Evolutionary conservation across 805 yeast species (phyloP).

Genomic region (Saccharomycodes ludwigii): DNA sequence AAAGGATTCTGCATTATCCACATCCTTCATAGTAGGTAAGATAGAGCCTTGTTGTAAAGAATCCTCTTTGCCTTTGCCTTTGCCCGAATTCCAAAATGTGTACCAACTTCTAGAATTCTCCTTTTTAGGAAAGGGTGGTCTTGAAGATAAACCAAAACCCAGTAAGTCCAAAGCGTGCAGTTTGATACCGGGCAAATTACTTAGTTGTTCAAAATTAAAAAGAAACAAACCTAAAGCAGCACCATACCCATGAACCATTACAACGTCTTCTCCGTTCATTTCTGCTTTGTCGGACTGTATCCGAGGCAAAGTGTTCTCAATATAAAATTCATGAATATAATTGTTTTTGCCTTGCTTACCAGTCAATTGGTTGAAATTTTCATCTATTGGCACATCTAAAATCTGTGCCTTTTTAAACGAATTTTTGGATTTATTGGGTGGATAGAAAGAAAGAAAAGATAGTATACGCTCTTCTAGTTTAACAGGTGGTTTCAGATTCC

Average conservation of each 20-base stretch:
- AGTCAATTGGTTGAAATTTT: too few relatives aligned
- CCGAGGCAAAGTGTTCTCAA: constrained; percentile 42
- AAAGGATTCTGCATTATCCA: constrained; percentile 21
- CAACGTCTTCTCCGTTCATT: constrained; percentile 2
- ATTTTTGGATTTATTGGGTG: constrained; percentile 38
- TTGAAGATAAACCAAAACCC: constrained; percentile 83
- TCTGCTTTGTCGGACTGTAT: constrained; percentile 11
- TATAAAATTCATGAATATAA: constrained; percentile 60
- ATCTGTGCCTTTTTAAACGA: constrained; percentile 31
- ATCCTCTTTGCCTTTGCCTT: constrained; percentile 62
- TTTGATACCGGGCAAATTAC: constrained; percentile 40
- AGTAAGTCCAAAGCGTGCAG: constrained; percentile 81
- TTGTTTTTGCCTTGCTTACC: constrained; percentile 21
- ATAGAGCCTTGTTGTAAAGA: constrained; percentile 31
- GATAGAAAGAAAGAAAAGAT: constrained; percentile 46
- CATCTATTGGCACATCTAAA: constrained; percentile 40
- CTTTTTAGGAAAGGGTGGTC: constrained; percentile 75
- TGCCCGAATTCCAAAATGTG: too few relatives aligned
- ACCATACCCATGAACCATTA: constrained; percentile 82
- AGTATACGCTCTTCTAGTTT: constrained; percentile 39
- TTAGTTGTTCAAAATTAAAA: constrained; percentile 48
- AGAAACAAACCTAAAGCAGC: constrained; percentile 83
- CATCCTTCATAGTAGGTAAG: constrained; percentile 17
- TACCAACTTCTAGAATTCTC: constrained; percentile 81
- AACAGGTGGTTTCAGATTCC: constrained; percentile 21